Evolutionary conservation across 1,284 basidiomycete genomes (phyloP).

Genomic region (Cerrena zonata): DNA sequence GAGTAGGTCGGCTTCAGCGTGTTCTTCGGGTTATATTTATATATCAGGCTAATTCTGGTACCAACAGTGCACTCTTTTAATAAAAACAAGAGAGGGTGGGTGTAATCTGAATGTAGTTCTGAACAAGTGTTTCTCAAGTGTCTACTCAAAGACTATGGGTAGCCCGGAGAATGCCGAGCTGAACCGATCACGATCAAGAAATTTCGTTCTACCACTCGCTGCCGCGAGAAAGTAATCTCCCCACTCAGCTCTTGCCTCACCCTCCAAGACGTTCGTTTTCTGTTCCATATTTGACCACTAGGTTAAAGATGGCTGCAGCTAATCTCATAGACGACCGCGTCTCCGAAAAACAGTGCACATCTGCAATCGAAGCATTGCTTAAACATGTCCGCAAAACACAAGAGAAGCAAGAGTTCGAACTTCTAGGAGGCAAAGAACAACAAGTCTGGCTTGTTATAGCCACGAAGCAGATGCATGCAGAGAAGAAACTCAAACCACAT

Average conservation of each 20-base stretch:
- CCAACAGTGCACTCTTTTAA: too few species aligned
- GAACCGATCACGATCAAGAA: slow-evolving; percentile 1
- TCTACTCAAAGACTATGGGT: not conserved
- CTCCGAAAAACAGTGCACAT: slow-evolving; percentile 66
- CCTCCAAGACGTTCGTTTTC: too few species aligned
- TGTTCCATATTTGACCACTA: not conserved
- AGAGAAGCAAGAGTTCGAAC: slow-evolving; percentile 65
- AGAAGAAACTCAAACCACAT: slow-evolving; percentile 74
- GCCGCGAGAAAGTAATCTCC: not conserved
- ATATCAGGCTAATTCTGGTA: too few species aligned
- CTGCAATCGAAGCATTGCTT: slow-evolving; percentile 73
- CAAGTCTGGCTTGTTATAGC: slow-evolving; percentile 82
- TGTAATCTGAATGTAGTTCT: too few species aligned
- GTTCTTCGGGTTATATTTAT: too few species aligned
- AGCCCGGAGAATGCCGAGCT: not conserved
- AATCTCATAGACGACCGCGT: slow-evolving; percentile 66
- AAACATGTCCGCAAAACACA: slow-evolving; percentile 62
- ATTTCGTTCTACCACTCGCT: not conserved
- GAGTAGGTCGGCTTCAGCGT: too few species aligned
- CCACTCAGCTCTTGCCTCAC: not conserved
- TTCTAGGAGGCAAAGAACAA: slow-evolving; percentile 76
- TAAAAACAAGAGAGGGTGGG: too few species aligned
- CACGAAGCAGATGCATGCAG: slow-evolving; percentile 74
- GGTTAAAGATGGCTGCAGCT: slow-evolving; percentile 35
- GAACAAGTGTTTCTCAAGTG: too few species aligned